Evolutionary conservation across 805 yeast species (phyloP).

Genomic region (Hanseniaspora meyeri): DNA sequence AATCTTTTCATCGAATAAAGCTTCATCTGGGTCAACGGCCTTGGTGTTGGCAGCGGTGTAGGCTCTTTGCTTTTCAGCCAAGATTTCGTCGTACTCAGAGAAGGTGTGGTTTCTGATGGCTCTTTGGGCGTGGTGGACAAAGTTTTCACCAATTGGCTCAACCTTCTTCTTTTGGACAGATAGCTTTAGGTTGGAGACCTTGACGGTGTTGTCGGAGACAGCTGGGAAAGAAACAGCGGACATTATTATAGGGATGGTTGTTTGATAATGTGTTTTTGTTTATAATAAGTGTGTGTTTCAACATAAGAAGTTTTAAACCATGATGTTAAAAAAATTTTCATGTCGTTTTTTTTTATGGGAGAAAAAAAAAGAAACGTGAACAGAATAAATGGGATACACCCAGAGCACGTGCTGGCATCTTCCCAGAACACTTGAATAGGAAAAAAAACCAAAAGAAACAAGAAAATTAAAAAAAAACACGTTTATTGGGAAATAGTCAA

Average conservation of each 20-base stretch:
- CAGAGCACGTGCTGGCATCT: no score
- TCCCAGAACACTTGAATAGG: no score
- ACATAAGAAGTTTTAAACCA: no score
- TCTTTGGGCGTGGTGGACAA: conserved; percentile 93
- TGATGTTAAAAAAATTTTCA: background rate
- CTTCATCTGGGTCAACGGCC: conserved; percentile 43
- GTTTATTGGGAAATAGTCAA: no score
- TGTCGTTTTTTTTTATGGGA: background rate
- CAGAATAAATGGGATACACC: no score
- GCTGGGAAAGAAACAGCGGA: conserved; percentile 32
- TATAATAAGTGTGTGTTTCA: background rate
- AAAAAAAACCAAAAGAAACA: no score
- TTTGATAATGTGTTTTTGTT: background rate
- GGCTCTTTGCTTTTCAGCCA: conserved; percentile 78
- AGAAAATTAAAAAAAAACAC: no score
- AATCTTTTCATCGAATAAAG: conserved; percentile 38
- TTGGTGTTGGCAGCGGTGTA: conserved; percentile 41
- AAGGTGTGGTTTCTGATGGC: conserved; percentile 93
- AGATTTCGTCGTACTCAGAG: conserved; percentile 91
- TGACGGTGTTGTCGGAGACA: conserved; percentile 42
- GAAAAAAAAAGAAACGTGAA: background rate
- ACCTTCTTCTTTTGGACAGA: conserved; percentile 35
- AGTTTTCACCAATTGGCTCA: conserved; percentile 94
- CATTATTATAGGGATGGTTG: conserved; percentile 20
- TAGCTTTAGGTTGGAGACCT: conserved; percentile 7